phyloP scores from a whole-genome alignment of 2,329 filamentous ascomycete genomes.

The Botrytis elliptica region DNA sequence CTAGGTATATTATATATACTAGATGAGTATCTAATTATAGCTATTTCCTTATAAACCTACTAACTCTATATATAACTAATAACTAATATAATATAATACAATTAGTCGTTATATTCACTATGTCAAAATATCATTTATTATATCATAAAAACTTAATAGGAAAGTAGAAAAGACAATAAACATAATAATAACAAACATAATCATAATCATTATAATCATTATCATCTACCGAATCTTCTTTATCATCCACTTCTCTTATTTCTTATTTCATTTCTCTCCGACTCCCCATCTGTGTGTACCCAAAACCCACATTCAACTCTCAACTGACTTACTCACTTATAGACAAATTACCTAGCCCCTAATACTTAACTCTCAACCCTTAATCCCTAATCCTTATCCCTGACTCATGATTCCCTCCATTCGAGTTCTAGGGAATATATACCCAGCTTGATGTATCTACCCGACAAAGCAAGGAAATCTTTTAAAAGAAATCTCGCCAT shows the following conservation, averaged over 20 bases:
- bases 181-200: no score
- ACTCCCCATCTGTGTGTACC: neutral
- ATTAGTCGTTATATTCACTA: no score
- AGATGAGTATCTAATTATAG: no score
- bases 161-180: no score
- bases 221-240: neutral
- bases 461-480: neutral
- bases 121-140: no score
- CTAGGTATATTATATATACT: no score
- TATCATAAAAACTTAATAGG: no score
- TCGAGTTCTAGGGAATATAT: neutral
- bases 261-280: no score
- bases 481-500: accelerated
- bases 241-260: neutral
- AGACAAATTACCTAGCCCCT: neutral
- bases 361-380: no score
- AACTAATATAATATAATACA: accelerated
- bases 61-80: no score
- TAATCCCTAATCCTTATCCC: neutral
- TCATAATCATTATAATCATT: no score
- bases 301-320: neutral
- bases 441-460: neutral
- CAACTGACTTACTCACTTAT: neutral
- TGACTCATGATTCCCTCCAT: neutral
- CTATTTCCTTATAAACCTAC: no score